These are phyloP conservation scores for Arxiozyma heterogenica DNA, from an alignment of 1,139 yeast species.

Conservation along the genomic window DNA sequence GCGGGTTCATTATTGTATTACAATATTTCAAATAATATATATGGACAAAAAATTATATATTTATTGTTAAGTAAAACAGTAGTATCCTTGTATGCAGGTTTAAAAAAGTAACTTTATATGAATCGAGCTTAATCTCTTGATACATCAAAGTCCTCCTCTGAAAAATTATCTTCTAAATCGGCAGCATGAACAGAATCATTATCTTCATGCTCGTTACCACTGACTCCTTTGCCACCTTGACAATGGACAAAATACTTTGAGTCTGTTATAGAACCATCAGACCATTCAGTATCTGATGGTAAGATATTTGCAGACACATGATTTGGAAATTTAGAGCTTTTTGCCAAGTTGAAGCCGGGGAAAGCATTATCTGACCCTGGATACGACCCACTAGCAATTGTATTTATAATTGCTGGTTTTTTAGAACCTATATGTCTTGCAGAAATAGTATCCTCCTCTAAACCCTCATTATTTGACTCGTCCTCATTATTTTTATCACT, in stretches of 20 bases:
- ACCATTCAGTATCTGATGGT: slow-evolving; percentile 18
- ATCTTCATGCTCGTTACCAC: slow-evolving; percentile 21
- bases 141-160: slow-evolving; percentile 5
- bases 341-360: not conserved
- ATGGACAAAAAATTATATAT: no score
- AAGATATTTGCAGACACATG: not conserved
- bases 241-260: slow-evolving; percentile 7
- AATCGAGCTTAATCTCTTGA: not conserved
- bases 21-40: not conserved
- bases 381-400: not conserved
- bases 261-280: slow-evolving; percentile 12
- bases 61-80: no score
- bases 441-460: slow-evolving; percentile 2
- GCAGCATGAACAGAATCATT: slow-evolving; percentile 5
- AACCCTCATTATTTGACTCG: slow-evolving; percentile 12
- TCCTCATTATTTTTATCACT: not conserved
- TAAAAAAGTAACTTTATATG: not conserved
- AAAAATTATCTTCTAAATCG: slow-evolving; percentile 13
- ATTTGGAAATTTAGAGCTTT: not conserved
- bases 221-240: slow-evolving; percentile 11
- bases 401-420: no score
- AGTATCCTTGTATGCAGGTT: not conserved
- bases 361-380: not conserved
- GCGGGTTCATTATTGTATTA: no score
- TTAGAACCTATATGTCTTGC: not conserved